Evolutionary conservation across 257 asterid genomes (phyloP).

Genomic region (Orobanche coerulescens): DNA sequence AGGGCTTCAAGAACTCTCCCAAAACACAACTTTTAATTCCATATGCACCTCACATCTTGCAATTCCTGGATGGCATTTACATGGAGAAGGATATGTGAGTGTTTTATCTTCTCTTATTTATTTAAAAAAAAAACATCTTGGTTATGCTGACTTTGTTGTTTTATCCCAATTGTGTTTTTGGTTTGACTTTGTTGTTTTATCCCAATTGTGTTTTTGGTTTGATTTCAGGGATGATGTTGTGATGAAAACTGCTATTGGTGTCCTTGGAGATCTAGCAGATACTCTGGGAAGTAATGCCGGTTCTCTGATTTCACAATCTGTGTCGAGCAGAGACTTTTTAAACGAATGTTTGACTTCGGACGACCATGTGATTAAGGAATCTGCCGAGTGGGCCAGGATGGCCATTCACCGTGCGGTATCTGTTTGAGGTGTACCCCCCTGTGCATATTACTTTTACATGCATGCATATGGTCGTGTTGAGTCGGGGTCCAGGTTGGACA

Average conservation of each 20-base stretch:
- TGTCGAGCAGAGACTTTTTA: constrained; percentile 75
- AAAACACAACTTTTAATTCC: constrained; percentile 64
- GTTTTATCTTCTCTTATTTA: too few species aligned
- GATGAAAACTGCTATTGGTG: constrained; percentile 87
- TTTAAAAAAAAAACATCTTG: background rate
- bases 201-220: constrained; percentile 3
- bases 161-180: background rate
- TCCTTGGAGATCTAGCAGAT: constrained; percentile 90
- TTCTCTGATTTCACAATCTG: constrained; percentile 71
- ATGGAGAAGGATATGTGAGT: constrained; percentile 73
- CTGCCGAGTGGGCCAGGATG: constrained; percentile 96
- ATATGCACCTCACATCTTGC: constrained; percentile 62
- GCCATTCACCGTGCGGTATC: constrained; percentile 86
- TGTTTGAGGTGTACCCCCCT: constrained; percentile 44
- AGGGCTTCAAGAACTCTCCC: constrained; percentile 71
- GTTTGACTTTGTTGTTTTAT: too few species aligned
- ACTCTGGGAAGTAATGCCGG: constrained; percentile 84
- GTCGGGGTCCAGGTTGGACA: constrained; percentile 53
- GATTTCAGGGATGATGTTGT: constrained; percentile 81
- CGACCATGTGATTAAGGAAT: constrained; percentile 80
- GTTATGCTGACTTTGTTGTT: background rate
- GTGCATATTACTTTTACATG: constrained; percentile 47
- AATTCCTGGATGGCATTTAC: constrained; percentile 65
- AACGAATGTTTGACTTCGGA: constrained; percentile 84
- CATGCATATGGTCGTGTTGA: constrained; percentile 83